Evolutionary conservation across 2,329 filamentous ascomycete species (phyloP).

Genomic region (Ceratocystiopsis sp.): DNA sequence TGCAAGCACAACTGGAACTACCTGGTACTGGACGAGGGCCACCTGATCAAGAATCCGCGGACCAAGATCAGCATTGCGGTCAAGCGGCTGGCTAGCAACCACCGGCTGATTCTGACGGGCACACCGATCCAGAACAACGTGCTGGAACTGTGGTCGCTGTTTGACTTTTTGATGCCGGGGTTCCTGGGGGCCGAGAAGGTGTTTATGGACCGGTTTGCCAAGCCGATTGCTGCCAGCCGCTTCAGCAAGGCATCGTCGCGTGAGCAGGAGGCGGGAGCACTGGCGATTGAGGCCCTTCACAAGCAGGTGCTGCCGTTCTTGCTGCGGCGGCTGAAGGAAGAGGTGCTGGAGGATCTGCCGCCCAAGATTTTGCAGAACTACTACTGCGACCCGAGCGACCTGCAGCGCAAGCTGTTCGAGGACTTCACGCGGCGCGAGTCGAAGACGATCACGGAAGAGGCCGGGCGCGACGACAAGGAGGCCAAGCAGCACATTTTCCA

Average conservation of each 20-base stretch:
- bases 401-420: conserved; percentile 90
- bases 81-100: conserved; percentile 78
- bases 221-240: conserved; percentile 84
- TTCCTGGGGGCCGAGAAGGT: conserved; percentile 90
- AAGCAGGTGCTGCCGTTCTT: conserved; percentile 97
- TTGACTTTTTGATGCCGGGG: conserved; percentile 97
- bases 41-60: conserved; percentile 96
- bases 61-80: conserved; percentile 91
- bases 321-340: conserved; percentile 88
- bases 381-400: conserved; percentile 91
- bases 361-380: conserved; percentile 99
- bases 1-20: conserved; percentile 83
- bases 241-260: conserved; percentile 96
- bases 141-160: conserved; percentile 89
- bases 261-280: conserved; percentile 88
- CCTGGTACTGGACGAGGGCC: conserved; percentile 88
- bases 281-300: conserved; percentile 95
- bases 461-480: conserved; percentile 72
- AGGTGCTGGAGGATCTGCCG: conserved; percentile 87
- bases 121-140: conserved; percentile 98
- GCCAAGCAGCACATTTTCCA: conserved; percentile 99
- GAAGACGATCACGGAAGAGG: conserved; percentile 71
- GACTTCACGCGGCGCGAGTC: conserved; percentile 91
- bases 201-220: conserved; percentile 89
- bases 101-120: conserved; percentile 87